Percentiles rank a stretch among this genome's conserved stretches.
phyloP scores from a whole-genome alignment of 768 basidiomycete species.

The Tephrocybe sp. region DNA sequence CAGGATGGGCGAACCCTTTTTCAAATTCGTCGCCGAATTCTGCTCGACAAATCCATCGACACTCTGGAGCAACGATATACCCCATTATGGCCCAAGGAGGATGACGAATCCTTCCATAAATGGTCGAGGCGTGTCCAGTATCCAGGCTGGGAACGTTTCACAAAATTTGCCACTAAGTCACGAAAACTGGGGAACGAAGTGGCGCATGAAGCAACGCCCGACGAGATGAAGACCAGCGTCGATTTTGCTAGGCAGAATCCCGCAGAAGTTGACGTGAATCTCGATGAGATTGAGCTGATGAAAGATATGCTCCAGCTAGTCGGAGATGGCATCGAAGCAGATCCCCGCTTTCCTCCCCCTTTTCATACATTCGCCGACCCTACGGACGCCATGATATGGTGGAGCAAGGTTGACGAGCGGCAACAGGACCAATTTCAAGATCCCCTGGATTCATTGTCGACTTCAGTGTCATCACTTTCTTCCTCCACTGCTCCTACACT shows the following conservation, averaged over 20 bases:
- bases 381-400: no score
- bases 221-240: neutral
- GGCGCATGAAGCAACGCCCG: neutral
- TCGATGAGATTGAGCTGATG: neutral
- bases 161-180: neutral
- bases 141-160: neutral
- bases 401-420: no score
- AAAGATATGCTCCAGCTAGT: no score
- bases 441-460: no score
- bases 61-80: neutral
- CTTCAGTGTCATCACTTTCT: no score
- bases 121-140: neutral
- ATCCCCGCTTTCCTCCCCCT: no score
- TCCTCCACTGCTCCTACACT: no score
- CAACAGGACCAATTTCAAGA: no score
- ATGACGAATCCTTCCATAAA: neutral
- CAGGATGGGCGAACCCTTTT: neutral
- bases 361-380: no score
- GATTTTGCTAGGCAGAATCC: neutral
- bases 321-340: no score
- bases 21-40: neutral
- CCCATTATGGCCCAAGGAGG: neutral
- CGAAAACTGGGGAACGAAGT: neutral
- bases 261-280: neutral
- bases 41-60: neutral